phyloP scores from a whole-genome alignment of 2,329 filamentous ascomycete genomes.

The Elsinoe fawcettii region DNA sequence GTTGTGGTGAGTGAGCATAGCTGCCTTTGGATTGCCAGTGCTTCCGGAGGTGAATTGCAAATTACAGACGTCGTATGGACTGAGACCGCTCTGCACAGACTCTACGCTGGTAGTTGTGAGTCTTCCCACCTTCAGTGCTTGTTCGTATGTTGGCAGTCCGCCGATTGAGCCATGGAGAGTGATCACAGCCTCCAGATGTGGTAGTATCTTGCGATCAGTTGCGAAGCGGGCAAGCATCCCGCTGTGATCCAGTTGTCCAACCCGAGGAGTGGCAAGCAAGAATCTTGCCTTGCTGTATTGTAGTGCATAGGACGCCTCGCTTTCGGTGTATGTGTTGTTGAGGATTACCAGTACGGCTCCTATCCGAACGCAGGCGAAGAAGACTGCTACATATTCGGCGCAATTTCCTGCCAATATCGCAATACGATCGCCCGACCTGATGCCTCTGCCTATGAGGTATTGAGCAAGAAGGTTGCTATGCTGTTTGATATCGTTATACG shows the following conservation, averaged over 20 bases:
- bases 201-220: conserved; percentile 18
- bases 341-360: conserved; percentile 58
- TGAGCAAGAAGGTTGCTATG: conserved; percentile 34
- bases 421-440: conserved; percentile 60
- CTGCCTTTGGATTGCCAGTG: conserved; percentile 64
- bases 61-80: conserved; percentile 62
- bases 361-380: conserved; percentile 58
- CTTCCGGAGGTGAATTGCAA: conserved; percentile 70
- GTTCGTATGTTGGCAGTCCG: conserved; percentile 22
- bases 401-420: conserved; percentile 64
- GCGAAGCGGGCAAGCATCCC: conserved; percentile 43
- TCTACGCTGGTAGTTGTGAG: conserved; percentile 39
- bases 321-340: conserved; percentile 74
- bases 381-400: conserved; percentile 54
- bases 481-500: conserved; percentile 41
- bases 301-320: conserved; percentile 63
- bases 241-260: conserved; percentile 58
- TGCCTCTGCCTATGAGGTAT: conserved; percentile 55
- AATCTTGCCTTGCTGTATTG: conserved; percentile 64
- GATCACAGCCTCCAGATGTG: conserved; percentile 23
- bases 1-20: conserved; percentile 54
- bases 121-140: conserved; percentile 35
- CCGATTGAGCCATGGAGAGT: conserved; percentile 22
- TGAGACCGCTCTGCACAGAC: conserved; percentile 47
- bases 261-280: conserved; percentile 63